These are phyloP conservation scores for Paramyrothecium sp. DNA, from an alignment of 2,329 filamentous ascomycete species.

Conservation along the genomic window DNA sequence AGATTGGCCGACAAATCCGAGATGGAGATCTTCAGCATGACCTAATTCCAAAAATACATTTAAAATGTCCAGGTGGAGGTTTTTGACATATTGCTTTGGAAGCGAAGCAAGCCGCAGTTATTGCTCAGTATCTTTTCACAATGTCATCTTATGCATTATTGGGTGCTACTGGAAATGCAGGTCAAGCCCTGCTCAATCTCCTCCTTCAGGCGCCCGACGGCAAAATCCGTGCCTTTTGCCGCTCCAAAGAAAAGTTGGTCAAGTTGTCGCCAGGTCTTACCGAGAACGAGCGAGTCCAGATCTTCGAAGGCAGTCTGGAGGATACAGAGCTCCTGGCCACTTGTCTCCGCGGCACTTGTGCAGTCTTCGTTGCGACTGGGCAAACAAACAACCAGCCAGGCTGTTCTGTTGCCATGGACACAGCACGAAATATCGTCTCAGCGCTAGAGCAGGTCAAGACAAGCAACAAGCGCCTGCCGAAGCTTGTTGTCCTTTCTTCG, in stretches of 20 bases:
- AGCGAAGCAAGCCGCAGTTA: too few relatives aligned
- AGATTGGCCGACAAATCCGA: too few relatives aligned
- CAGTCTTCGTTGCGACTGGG: constrained; percentile 37
- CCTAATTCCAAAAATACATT: too few relatives aligned
- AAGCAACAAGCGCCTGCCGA: not conserved
- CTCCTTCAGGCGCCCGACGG: constrained; percentile 29
- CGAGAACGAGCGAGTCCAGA: constrained; percentile 27
- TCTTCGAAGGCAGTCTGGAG: constrained; percentile 40
- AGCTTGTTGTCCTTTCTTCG: not conserved
- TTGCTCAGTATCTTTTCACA: too few relatives aligned
- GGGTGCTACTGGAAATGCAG: constrained; percentile 42
- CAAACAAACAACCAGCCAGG: constrained; percentile 44
- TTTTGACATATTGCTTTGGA: too few relatives aligned
- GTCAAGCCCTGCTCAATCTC: constrained; percentile 35
- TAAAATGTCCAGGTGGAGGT: too few relatives aligned
- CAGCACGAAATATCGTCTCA: not conserved
- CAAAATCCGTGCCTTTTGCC: constrained; percentile 41
- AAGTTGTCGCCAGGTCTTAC: constrained; percentile 27
- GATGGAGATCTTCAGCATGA: too few relatives aligned
- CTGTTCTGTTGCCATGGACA: constrained; percentile 9
- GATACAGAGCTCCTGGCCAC: constrained; percentile 33
- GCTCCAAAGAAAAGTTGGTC: constrained; percentile 36
- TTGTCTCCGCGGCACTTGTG: constrained; percentile 31
- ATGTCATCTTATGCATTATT: constrained; percentile 32
- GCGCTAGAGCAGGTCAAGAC: not conserved